Evolutionary conservation across 2,329 filamentous ascomycete genomes (phyloP), one percentile per base, ranked within the genome.

Genomic region (Beauveria rudraprayagi): DNA sequence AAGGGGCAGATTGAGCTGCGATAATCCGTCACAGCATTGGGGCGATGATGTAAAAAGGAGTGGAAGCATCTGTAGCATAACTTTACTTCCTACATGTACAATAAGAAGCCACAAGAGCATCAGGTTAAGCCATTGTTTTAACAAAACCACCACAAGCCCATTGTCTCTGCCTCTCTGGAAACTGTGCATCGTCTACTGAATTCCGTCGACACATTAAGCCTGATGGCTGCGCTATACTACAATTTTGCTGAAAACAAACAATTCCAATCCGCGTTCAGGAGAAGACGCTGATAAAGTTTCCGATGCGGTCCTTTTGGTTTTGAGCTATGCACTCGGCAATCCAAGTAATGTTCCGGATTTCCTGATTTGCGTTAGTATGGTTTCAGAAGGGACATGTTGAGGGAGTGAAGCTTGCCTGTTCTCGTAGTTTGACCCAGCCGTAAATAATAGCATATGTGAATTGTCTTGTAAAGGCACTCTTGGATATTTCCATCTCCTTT

Each of bases 291-390:
- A 99, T 99, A 77, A 96, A 99, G 78, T 97, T 99, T 69, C 91
- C 90, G 73, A 99, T 97, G 72, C 94, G 86, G 76, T 99, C 94
- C 80, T 99, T 99, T 78, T 99, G 94, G 80, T 96, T 97, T 78
- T 99, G 94, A 61, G 94, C 94, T 83, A 99, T 99, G 78, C 94
- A 99, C 77, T 99, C 94, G 24, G 94, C 89, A 75, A 99, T 99
- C 94, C 94, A 99, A 56, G 94, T 97, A 71, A 99, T 96, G 77
- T 99, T 99, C 66, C 94, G 90, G 70, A 97, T 97, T 89, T 99
- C 94, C 92, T 97, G 64, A 3, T 7, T 22, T 3, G 22, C 22
- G 5, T 46, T 28, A 69, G 81, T 69, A 77, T 14, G 57, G 22
- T 34, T 0, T 8, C 60, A 46, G 2, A 48, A 48, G 3, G 46